These are phyloP conservation scores for Ministeria vibrans DNA, from an alignment of 78 protist species.

Conservation along the genomic window DNA sequence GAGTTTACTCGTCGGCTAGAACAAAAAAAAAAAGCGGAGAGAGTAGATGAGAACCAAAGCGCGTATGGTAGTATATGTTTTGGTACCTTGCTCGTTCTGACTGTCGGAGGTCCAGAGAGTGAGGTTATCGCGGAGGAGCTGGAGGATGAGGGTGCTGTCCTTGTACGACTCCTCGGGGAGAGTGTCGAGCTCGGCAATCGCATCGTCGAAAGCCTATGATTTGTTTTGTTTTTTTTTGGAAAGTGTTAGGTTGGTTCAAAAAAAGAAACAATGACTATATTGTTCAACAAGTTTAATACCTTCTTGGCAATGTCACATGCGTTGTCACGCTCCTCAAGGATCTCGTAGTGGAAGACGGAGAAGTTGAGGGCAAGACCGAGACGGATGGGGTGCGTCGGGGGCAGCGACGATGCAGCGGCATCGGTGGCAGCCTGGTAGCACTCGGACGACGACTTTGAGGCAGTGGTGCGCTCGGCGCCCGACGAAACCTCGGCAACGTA, in stretches of 20 bases:
- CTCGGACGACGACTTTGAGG: constrained; percentile 67
- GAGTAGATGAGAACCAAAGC: not conserved
- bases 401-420: constrained; percentile 66
- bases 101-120: constrained; percentile 55
- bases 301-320: constrained; percentile 91
- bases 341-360: constrained; percentile 97
- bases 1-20: not conserved
- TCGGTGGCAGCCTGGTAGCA: constrained; percentile 88
- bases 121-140: constrained; percentile 95
- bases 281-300: constrained; percentile 26
- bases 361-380: constrained; percentile 98
- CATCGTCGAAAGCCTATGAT: constrained; percentile 54
- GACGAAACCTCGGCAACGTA: constrained; percentile 93
- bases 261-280: not conserved
- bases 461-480: constrained; percentile 55
- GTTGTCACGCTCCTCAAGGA: constrained; percentile 76
- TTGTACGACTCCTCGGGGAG: constrained; percentile 92
- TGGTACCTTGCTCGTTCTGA: not conserved
- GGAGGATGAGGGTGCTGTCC: constrained; percentile 95
- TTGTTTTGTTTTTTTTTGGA: too few relatives aligned
- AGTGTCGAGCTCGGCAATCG: constrained; percentile 88
- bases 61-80: not conserved
- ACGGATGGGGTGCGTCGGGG: constrained; percentile 96
- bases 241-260: too few relatives aligned
- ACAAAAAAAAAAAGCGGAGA: not conserved